Evolutionary conservation across 106 monocot species (phyloP), one percentile per base, ranked within the genome.

Genomic region (Dendrobium officinale): DNA sequence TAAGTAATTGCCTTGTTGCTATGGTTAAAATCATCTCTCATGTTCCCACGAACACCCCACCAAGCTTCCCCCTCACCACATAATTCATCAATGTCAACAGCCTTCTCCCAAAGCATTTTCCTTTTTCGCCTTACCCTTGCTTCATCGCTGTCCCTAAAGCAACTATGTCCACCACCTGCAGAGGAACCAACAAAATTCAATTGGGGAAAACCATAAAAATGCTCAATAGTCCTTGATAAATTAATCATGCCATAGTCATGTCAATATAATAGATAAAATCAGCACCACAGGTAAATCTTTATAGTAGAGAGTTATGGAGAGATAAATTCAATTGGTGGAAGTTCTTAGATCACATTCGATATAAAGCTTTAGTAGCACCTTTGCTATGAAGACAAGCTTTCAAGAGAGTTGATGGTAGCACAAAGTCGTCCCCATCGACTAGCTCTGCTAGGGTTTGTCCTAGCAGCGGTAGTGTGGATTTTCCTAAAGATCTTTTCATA

Each of bases 111-210:
- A 59, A 90, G 81, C 10, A 49, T 82, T 48, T 68, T 88, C 73
- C 90, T 79, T 75, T 83, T 79, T 42, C 11, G 26, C 27, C 87
- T 87, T 77, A 88, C 79, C 42, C 90, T 81, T 27, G 90, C 90
- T 77, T 90, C 90, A 56, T 90, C 85, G 29, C 90, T 86, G 20
- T 90, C 90, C 42, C 43, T 73, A 54, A 90, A 87, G 82, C 90
- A 90, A 84, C 85, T 87, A 76, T 90, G 90, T 29, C 90, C 90
- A n/a, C 90, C 90, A 77, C 90, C 90, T 90, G 77, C 67, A 10
- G 75, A 55, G 29, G 54, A 51, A 5, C 19, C 45, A 47, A 24
- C 3, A 51, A 51, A 15, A 13, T 15, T 51, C 13, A 13, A 51
- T 51, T 51, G 15, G 16, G 51, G 13, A 51, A 51, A 51, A 15